phyloP scores from a whole-genome alignment of 1,139 yeast genomes.

The Geotrichum restrictum region DNA sequence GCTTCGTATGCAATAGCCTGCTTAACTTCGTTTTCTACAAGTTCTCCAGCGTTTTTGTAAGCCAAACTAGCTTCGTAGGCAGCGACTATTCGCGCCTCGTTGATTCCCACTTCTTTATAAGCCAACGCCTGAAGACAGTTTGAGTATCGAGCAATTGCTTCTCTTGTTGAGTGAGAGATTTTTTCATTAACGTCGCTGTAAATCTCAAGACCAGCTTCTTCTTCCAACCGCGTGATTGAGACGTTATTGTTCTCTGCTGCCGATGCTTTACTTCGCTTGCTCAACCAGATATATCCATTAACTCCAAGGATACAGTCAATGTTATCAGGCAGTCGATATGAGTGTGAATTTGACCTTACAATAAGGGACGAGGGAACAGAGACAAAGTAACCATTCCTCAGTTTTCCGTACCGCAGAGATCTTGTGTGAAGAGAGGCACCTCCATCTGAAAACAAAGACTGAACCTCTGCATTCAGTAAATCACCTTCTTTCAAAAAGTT shows the following conservation, averaged over 20 bases:
- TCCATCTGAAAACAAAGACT: slow-evolving; percentile 82
- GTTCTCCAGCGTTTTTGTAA: slow-evolving; percentile 64
- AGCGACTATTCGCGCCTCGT: slow-evolving; percentile 69
- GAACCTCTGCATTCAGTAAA: slow-evolving; percentile 91
- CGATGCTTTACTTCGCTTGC: slow-evolving; percentile 54
- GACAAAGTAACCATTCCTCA: slow-evolving; percentile 82
- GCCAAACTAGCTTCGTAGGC: slow-evolving; percentile 90
- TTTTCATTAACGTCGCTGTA: slow-evolving; percentile 85
- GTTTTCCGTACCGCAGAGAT: slow-evolving; percentile 88
- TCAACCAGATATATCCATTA: slow-evolving; percentile 90
- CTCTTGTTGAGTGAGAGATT: slow-evolving; percentile 58
- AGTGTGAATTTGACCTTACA: slow-evolving; percentile 79
- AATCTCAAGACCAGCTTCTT: slow-evolving; percentile 92
- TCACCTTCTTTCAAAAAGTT: slow-evolving; percentile 95
- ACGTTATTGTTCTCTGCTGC: slow-evolving; percentile 42
- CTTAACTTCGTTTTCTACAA: slow-evolving; percentile 73
- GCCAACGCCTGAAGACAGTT: slow-evolving; percentile 81
- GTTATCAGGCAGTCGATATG: slow-evolving; percentile 83
- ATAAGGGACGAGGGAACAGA: slow-evolving; percentile 78
- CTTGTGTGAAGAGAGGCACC: slow-evolving; percentile 93
- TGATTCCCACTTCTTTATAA: slow-evolving; percentile 77
- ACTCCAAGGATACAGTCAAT: slow-evolving; percentile 88
- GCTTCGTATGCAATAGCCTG: slow-evolving; percentile 70
- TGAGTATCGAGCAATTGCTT: slow-evolving; percentile 76
- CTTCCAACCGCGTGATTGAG: slow-evolving; percentile 82